Percentiles rank a stretch among this genome's conserved stretches.
These are phyloP conservation scores for Kappamyces sp. DNA, from an alignment of 192 early-diverging fungal species.

Conservation along the genomic window DNA sequence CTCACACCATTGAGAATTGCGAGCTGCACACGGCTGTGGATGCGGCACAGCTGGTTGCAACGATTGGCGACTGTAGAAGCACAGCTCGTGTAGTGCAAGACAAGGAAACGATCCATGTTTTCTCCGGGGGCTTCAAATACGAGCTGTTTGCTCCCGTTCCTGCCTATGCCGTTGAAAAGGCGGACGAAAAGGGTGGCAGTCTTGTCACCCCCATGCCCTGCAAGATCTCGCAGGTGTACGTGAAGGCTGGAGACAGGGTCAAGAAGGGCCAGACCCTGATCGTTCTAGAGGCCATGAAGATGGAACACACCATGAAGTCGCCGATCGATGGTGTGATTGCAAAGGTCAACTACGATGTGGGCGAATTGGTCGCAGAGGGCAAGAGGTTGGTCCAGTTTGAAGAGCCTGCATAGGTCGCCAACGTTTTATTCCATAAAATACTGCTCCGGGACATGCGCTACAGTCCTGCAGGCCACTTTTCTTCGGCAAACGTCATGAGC, in stretches of 20 bases:
- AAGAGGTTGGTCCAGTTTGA: slow-evolving; percentile 71
- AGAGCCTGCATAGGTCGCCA: background rate
- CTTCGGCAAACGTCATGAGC: slow-evolving; percentile 92
- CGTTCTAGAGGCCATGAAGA: slow-evolving; percentile 97
- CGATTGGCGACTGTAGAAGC: slow-evolving; percentile 56
- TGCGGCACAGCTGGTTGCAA: slow-evolving; percentile 31
- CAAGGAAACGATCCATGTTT: slow-evolving; percentile 56
- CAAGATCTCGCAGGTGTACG: slow-evolving; percentile 76
- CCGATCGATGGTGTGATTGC: slow-evolving; percentile 66
- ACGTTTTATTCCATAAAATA: too few relatives aligned
- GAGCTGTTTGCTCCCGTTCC: slow-evolving; percentile 2
- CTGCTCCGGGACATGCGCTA: too few relatives aligned
- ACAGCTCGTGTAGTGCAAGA: slow-evolving; percentile 59
- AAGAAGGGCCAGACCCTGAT: slow-evolving; percentile 74
- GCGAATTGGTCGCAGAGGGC: slow-evolving; percentile 83
- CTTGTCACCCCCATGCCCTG: slow-evolving; percentile 95
- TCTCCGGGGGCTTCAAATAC: slow-evolving; percentile 45
- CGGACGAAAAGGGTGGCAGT: background rate
- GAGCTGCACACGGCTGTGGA: background rate
- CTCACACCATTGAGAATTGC: background rate
- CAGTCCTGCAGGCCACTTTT: slow-evolving; percentile 72
- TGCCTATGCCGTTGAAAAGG: slow-evolving; percentile 5
- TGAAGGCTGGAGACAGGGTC: slow-evolving; percentile 70
- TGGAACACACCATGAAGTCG: slow-evolving; percentile 91
- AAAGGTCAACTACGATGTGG: slow-evolving; percentile 72